These are phyloP conservation scores for Furcasterigmium sp. DNA, from an alignment of 2,329 filamentous ascomycete species.

Conservation along the genomic window DNA sequence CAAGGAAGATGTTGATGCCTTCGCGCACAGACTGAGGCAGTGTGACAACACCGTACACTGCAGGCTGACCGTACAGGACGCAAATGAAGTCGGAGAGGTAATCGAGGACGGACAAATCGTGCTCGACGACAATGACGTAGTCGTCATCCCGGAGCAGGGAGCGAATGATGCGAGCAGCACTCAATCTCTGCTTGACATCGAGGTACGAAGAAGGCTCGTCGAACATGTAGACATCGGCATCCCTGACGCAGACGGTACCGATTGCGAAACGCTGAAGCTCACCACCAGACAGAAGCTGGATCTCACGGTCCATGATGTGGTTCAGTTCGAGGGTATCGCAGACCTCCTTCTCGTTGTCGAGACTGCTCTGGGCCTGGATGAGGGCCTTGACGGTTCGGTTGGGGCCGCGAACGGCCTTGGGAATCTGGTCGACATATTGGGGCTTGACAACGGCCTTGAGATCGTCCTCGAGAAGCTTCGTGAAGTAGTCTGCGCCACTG, in stretches of 20 bases:
- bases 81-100: constrained; percentile 99
- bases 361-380: constrained; percentile 68
- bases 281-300: constrained; percentile 87
- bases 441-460: constrained; percentile 98
- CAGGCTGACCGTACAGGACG: constrained; percentile 91
- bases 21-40: constrained; percentile 93
- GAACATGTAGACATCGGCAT: constrained; percentile 99
- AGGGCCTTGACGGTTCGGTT: constrained; percentile 76
- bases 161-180: constrained; percentile 86
- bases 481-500: constrained; percentile 73
- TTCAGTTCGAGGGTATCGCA: constrained; percentile 79
- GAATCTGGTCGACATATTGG: constrained; percentile 98
- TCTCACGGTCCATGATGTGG: constrained; percentile 88
- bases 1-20: constrained; percentile 98
- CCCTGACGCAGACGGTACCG: constrained; percentile 89
- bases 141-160: constrained; percentile 82
- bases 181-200: constrained; percentile 98
- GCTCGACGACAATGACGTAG: constrained; percentile 98
- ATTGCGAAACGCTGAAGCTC: constrained; percentile 98
- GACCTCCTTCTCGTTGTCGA: constrained; percentile 78
- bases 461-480: constrained; percentile 94
- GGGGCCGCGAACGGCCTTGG: constrained; percentile 78
- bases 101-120: constrained; percentile 97
- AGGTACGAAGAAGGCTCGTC: constrained; percentile 98
- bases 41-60: constrained; percentile 96